Evolutionary conservation across 1,284 basidiomycete genomes (phyloP).

Genomic region (Moesziomyces parantarcticus): DNA sequence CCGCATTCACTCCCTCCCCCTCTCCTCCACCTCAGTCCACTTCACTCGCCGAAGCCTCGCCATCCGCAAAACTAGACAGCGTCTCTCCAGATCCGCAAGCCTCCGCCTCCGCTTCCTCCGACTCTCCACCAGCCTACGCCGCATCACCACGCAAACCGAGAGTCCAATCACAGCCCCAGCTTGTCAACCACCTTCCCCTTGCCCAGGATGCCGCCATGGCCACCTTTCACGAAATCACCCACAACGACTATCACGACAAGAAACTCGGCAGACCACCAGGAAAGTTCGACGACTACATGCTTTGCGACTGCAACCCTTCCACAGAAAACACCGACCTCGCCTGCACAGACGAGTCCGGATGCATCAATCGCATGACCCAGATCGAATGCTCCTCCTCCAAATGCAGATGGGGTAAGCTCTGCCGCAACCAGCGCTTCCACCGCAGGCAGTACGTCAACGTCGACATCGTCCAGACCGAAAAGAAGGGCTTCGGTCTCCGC

Average conservation of each 20-base stretch:
- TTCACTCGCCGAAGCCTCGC: too few species aligned
- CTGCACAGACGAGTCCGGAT: slow-evolving; percentile 89
- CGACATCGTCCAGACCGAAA: slow-evolving; percentile 90
- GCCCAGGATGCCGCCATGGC: slow-evolving; percentile 72
- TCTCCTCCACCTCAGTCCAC: neutral
- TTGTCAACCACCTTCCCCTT: slow-evolving; percentile 51
- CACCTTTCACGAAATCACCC: slow-evolving; percentile 79
- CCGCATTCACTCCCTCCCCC: neutral
- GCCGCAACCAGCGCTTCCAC: slow-evolving; percentile 90
- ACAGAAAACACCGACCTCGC: slow-evolving; percentile 69
- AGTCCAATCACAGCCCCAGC: slow-evolving; percentile 43
- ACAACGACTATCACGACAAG: slow-evolving; percentile 88
- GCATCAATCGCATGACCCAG: slow-evolving; percentile 96
- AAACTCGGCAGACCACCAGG: slow-evolving; percentile 87
- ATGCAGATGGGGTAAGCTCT: slow-evolving; percentile 83
- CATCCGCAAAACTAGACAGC: neutral
- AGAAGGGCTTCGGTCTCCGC: slow-evolving; percentile 93
- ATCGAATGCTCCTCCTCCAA: slow-evolving; percentile 91
- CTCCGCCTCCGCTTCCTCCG: slow-evolving; percentile 15
- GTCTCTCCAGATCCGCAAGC: neutral
- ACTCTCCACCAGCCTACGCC: too few species aligned
- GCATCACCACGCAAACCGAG: slow-evolving; percentile 19
- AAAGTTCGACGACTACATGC: slow-evolving; percentile 75
- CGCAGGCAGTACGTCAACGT: slow-evolving; percentile 85
- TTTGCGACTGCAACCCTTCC: slow-evolving; percentile 58